Evolutionary conservation across 495 filamentous ascomycete species (phyloP).

Genomic region (Neurospora intermedia): DNA sequence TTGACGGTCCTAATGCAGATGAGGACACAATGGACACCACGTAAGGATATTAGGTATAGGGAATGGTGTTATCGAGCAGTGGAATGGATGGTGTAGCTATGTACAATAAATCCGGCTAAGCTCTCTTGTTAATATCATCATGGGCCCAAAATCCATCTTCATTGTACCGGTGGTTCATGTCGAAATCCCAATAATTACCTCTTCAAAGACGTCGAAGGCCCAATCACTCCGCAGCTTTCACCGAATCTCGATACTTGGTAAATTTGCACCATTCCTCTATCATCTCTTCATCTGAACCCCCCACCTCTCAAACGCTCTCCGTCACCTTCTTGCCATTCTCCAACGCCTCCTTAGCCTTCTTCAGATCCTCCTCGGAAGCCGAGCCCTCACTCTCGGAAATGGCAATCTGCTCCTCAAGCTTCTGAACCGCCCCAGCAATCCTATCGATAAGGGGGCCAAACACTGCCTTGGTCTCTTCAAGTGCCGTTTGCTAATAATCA

Average conservation of each 20-base stretch:
- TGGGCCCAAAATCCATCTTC: not conserved
- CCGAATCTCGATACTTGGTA: not conserved
- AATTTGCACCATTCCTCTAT: not conserved
- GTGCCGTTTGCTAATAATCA: constrained; percentile 49
- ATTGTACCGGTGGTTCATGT: not conserved
- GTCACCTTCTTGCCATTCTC: constrained; percentile 30
- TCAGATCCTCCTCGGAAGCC: constrained; percentile 49
- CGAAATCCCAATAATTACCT: not conserved
- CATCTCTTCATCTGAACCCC: not conserved
- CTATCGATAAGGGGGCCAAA: constrained; percentile 56
- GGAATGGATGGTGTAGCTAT: not conserved
- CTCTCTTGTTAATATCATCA: not conserved
- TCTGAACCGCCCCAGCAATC: constrained; percentile 54
- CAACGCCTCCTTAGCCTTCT: constrained; percentile 45
- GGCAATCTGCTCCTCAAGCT: constrained; percentile 50
- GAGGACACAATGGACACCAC: constrained; percentile 65
- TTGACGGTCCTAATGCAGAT: constrained; percentile 36
- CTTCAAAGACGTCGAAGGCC: not conserved
- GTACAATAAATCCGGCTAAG: not conserved
- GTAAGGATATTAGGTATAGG: constrained; percentile 5
- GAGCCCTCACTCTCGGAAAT: constrained; percentile 45
- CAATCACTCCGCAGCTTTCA: not conserved
- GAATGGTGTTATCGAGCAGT: not conserved
- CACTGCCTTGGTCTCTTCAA: constrained; percentile 74
- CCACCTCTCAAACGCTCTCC: constrained; percentile 6